Conservation (phyloP, 345 rosid species). For the Lepidium africanum region DNA sequence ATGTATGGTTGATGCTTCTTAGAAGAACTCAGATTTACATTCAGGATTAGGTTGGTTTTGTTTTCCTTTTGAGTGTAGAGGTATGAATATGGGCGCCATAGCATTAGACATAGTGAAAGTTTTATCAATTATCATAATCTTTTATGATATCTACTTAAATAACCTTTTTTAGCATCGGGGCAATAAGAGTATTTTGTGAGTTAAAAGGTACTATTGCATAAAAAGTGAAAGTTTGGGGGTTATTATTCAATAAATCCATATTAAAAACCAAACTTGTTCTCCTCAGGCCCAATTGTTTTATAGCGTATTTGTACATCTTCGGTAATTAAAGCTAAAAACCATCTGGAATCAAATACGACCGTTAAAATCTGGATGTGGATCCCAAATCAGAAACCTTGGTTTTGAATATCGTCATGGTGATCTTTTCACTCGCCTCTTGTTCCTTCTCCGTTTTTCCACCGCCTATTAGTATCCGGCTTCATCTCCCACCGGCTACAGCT, state of each 20-base stretch:
- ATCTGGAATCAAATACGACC: slow-evolving; percentile 24
- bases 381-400: slow-evolving; percentile 10
- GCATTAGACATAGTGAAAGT: too few relatives aligned
- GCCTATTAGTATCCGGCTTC: neutral
- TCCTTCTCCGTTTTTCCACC: slow-evolving; percentile 16
- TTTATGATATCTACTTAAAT: too few relatives aligned
- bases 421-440: slow-evolving; percentile 18
- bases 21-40: too few relatives aligned
- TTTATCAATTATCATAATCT: too few relatives aligned
- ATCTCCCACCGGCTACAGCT: slow-evolving; percentile 7
- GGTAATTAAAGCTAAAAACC: neutral
- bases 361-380: slow-evolving; percentile 19
- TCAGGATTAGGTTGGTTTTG: too few relatives aligned
- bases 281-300: neutral
- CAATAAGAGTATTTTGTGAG: neutral
- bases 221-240: neutral
- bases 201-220: neutral
- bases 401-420: slow-evolving; percentile 17
- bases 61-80: too few relatives aligned
- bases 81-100: too few relatives aligned
- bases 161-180: too few relatives aligned
- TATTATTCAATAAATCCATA: neutral
- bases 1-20: too few relatives aligned
- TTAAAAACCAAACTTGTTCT: neutral
- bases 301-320: neutral